Base-by-base conservation (phyloP, 345 rosid species). In the Eucalyptus decipiens region DNA sequence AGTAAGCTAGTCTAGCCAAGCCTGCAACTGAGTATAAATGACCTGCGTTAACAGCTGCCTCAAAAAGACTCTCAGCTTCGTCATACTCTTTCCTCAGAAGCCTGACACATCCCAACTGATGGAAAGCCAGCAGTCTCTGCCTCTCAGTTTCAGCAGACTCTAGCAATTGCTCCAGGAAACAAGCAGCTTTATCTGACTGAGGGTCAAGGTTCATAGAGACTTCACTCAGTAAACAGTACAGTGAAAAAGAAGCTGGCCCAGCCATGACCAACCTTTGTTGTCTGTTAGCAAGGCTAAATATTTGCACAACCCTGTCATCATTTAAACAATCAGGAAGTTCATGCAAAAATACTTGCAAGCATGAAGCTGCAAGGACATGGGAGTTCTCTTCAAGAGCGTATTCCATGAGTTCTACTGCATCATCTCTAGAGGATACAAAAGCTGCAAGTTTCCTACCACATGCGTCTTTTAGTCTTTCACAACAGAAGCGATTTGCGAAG, bases 401-500 rank as follows among this genome's bases (percentile, higher is more conserved):
- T 88, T 96, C 99, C 95, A 98, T 94, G 89, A 98, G 97, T 91
- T 97, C 97, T 86, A 97, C 91, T 18, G 99, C 98, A 90, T 95
- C 97, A 90, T 95, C 99, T 91, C 95, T 93, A 9, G 95, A 94
- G 14, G 94, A 92, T 67, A 95, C 94, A 62, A 95, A 90, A 60
- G 94, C 94, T n/a, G 99, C 98, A 43, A 98, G 95, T 89, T 94
- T 95, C 91, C 98, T 95, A 87, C 94, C 99, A 87, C 99, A 97
- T 32, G 93, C 95, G 90, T 96, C 98, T 94, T 96, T 98, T 45
- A 98, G 98, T 49, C 86, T 93, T 93, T 97, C 99, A 14, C 99
- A 98, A 88, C 99, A 98, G 89, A 97, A 98, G 90, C 95, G 96
- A 90, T 97, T 96, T n/a, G 99, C 97, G 72, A 98, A 98, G 80